Base-by-base conservation (phyloP, 192 early-diverging fungal genomes). In the Rhizophagus sp. region DNA sequence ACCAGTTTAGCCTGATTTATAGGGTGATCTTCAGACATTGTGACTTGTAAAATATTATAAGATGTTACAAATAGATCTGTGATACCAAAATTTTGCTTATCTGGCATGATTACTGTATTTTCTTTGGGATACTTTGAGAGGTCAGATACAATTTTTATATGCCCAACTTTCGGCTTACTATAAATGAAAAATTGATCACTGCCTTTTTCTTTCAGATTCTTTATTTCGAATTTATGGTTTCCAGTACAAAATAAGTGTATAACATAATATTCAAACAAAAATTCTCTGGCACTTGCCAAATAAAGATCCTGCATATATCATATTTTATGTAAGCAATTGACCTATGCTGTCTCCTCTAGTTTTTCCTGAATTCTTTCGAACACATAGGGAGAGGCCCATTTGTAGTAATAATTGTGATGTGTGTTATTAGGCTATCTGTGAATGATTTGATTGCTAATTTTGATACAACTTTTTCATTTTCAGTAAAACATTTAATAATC, bases 171-270 rank as follows among this genome's bases (percentile, higher is more conserved):
- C n/a, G n/a, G n/a, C n/a, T n/a, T n/a, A n/a, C n/a, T n/a, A n/a
- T n/a, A n/a, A n/a, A n/a, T n/a, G n/a, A n/a, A n/a, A n/a, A n/a
- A n/a, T n/a, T n/a, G n/a, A n/a, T n/a, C n/a, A n/a, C n/a, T n/a
- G n/a, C n/a, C n/a, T n/a, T n/a, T n/a, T n/a, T n/a, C n/a, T n/a
- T n/a, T 12, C 62, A 64, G 11, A 24, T 52, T 64, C 62, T 25
- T 65, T 65, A 65, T 3, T 65, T 65, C 24, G 11, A 65, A 65
- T 65, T 65, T 65, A 25, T 65, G 63, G 63, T 65, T 7, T 65
- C 24, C 24, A 65, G 19, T 65, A 27, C 25, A 3, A 65, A 65
- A 65, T 65, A 65, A 25, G 7, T 27, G 63, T 1, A 65, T 65
- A 11, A 30, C 63, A 27, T 65, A 65, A 27, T 19, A 65, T 2